Evolutionary conservation across 257 asterid species (phyloP).

Genomic region (Plectranthus barbatus): DNA sequence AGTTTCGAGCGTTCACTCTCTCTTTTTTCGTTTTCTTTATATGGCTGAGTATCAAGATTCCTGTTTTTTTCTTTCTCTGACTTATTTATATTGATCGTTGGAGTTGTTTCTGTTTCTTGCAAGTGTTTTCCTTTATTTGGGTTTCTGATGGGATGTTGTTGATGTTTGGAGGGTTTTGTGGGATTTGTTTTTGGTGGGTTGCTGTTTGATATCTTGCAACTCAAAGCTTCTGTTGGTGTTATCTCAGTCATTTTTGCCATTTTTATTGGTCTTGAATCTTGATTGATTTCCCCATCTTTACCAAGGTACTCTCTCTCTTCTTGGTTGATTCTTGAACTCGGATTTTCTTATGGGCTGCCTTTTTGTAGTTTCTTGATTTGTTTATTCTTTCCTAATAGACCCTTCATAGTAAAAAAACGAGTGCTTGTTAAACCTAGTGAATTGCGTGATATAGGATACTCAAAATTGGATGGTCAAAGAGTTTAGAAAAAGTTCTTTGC

Average conservation of each 20-base stretch:
- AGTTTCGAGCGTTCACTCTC: not conserved
- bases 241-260: not conserved
- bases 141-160: not conserved
- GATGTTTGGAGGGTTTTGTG: not conserved
- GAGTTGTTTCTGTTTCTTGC: not conserved
- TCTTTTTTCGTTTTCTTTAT: not conserved
- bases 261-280: not conserved
- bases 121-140: too few species aligned
- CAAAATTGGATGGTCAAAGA: too few species aligned
- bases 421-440: too few species aligned
- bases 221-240: not conserved
- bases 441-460: too few species aligned
- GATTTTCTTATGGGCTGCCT: too few species aligned
- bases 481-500: too few species aligned
- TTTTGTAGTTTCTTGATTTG: not conserved
- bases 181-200: not conserved
- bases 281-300: not conserved
- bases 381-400: not conserved
- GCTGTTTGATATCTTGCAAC: not conserved
- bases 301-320: not conserved
- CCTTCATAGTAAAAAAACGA: too few species aligned
- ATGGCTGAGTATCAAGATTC: constrained; percentile 12
- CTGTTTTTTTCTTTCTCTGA: not conserved
- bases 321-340: not conserved
- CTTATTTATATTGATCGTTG: not conserved